Evolutionary conservation across 768 basidiomycete genomes (phyloP), one percentile per base, ranked within the genome.

Genomic region (Agaricus blazei): DNA sequence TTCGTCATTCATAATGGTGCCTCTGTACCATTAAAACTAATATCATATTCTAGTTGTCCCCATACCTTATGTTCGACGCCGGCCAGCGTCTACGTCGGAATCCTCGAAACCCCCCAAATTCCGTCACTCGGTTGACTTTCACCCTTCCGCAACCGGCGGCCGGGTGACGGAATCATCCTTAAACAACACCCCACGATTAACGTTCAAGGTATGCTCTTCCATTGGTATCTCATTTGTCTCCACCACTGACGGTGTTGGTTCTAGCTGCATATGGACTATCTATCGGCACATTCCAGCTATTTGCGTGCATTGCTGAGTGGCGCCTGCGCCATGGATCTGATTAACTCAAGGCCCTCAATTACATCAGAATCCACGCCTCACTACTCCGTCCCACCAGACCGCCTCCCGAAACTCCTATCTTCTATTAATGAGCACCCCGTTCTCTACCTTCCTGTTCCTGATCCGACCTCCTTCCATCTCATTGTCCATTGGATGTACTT

Each of bases 401-500:
- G 78, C 45, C 73, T 83, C n/a, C 90, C 88, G 19, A 82, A 82
- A 29, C 72, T 88, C 3, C 78, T 91, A 56, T 82, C 85, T 3
- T 86, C 82, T 42, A 79, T 81, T 3, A 71, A 85, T 1, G 73
- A 79, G 31, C 87, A 88, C 60, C 88, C 89, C 4, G 75, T 81
- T 59, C 70, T 93, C 55, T 85, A 80, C 66, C 81, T 91, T 27
- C 88, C 88, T 19, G 78, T 92, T 9, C 87, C 89, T 14, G 87
- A 90, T 66, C 82, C 85, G 0, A 70, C 77, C 0, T 89, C 87
- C 7, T 81, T 92, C 67, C 83, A 84, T 34, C 73, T 84, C 26
- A 80, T 92, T 62, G 70, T 89, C 60, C 84, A 89, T 62, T 91
- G 85, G 84, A 83, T 89, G 78, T 90, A 90, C 71, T 92, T 89